Evolutionary conservation across 176 grass and related monocot genomes (phyloP), one percentile per base, ranked within the genome.

Genomic region (Miscanthus lutarioriparius): DNA sequence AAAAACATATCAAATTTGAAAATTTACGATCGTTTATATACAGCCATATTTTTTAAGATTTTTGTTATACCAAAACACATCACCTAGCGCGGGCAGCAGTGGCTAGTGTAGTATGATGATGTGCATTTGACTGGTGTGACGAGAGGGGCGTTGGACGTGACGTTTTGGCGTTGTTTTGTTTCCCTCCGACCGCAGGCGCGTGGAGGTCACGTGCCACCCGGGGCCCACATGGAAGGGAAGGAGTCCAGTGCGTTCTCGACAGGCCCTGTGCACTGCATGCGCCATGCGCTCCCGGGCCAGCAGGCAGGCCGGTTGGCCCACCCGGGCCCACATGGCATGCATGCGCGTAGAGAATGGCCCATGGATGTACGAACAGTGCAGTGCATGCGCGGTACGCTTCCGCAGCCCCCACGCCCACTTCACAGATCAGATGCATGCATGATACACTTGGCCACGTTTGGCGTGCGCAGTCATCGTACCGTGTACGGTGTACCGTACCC

Each of bases 211-310:
- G 44, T 53, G 78, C 2, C 43, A 16, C 19, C 28, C 28, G 3
- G 19, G 76, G 53, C 28, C 84, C 76, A 64, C 84, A 1, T 63
- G 65, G 65, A 71, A 43, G 75, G 19, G 47, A 35, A 51, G 2
- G 13, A 48, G 14, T 15, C 40, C 41, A 28, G n/a, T 26, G 73
- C 28, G 48, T 7, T 59, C 5, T 36, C 28, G 56, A 43, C 39
- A 47, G n/a, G 16, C 14, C 23, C 30, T 32, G n/a, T 15, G 43
- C 36, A 37, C 36, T 37, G 36, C 30, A 48, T 25, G 48, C 2
- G 11, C 35, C n/a, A n/a, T n/a, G n/a, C n/a, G n/a, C n/a, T 69
- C 7, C 26, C 72, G 28, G 48, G 15, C 73, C 28, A 36, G 44
- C 44, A 51, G 44, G 1, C 32, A 67, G 68, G 10, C 48, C 30